Conservation (phyloP, 2,329 filamentous ascomycete species). For the Bipolaris zeicola region DNA sequence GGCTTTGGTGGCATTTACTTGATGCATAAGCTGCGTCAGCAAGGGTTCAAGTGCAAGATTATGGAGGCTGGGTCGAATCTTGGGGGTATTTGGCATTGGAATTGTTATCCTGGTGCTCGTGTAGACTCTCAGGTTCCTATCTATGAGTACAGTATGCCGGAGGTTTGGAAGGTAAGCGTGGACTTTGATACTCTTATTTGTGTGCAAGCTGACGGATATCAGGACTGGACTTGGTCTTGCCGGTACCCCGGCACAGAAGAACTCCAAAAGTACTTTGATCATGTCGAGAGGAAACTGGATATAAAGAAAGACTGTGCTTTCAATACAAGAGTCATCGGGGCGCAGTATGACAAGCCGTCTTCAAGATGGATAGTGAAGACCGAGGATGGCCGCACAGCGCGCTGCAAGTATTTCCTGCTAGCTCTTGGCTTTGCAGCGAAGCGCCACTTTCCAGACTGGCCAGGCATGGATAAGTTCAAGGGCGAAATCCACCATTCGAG, state of each 20-base stretch:
- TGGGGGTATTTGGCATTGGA: conserved; percentile 55
- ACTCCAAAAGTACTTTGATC: conserved; percentile 63
- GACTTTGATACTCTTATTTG: neutral
- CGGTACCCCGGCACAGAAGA: conserved; percentile 61
- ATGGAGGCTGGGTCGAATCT: conserved; percentile 50
- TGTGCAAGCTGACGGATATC: neutral
- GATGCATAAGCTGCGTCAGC: conserved; percentile 50
- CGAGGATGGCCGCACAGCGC: conserved; percentile 58
- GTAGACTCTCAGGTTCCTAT: conserved; percentile 56
- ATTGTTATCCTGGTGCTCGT: conserved; percentile 53
- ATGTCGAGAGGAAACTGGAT: conserved; percentile 61
- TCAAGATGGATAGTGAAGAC: conserved; percentile 60
- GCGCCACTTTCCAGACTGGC: conserved; percentile 65
- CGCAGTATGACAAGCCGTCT: conserved; percentile 56
- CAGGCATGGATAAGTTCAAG: conserved; percentile 64
- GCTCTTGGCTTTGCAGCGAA: conserved; percentile 65
- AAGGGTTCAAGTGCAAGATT: conserved; percentile 50
- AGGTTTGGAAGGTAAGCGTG: conserved; percentile 51
- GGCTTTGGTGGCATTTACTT: conserved; percentile 52
- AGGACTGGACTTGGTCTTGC: conserved; percentile 63
- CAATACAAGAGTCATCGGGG: conserved; percentile 60
- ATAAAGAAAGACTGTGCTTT: conserved; percentile 64
- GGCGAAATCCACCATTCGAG: conserved; percentile 65
- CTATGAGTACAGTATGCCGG: conserved; percentile 55
- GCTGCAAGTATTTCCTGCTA: conserved; percentile 59